Percentiles rank a stretch among this genome's conserved stretches.
phyloP scores from a whole-genome alignment of 441 rosid genomes.

The Daphne laureola region DNA sequence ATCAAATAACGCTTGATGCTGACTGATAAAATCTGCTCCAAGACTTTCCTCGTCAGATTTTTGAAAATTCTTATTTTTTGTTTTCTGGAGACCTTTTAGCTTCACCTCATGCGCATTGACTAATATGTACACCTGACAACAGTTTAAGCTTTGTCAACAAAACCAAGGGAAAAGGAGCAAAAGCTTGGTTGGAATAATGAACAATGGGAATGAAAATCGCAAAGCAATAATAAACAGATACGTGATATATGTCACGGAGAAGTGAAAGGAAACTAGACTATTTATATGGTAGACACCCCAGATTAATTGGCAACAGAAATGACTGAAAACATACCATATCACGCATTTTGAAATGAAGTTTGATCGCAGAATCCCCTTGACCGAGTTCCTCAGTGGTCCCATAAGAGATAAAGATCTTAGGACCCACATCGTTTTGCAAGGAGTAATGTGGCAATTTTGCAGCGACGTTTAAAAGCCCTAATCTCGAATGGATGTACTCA shows the following conservation, averaged over 20 bases:
- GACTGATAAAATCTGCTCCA: constrained; percentile 22
- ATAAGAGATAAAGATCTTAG: constrained; percentile 75
- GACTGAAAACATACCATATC: constrained; percentile 62
- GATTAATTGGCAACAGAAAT: background rate
- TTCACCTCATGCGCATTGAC: constrained; percentile 62
- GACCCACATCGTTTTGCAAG: constrained; percentile 89
- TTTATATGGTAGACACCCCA: background rate
- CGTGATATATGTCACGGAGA: background rate
- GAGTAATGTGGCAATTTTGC: constrained; percentile 96
- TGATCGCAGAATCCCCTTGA: constrained; percentile 49
- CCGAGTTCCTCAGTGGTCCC: constrained; percentile 57
- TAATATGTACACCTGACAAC: constrained; percentile 71
- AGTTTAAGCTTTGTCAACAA: constrained; percentile 12
- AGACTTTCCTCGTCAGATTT: constrained; percentile 24
- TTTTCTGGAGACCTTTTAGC: constrained; percentile 21
- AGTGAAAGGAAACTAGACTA: background rate
- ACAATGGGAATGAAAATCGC: background rate
- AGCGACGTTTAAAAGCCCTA: constrained; percentile 93
- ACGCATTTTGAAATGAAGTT: constrained; percentile 71
- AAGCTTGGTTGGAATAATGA: too few species aligned
- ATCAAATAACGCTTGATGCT: constrained; percentile 23
- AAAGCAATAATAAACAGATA: background rate
- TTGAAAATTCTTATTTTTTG: constrained; percentile 17
- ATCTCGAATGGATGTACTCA: constrained; percentile 85
- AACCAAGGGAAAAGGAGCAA: too few species aligned